Percentiles rank a stretch among this genome's conserved stretches.
Conservation (phyloP, 352 stramenopile species). For the Phytopythium kandeliae region DNA sequence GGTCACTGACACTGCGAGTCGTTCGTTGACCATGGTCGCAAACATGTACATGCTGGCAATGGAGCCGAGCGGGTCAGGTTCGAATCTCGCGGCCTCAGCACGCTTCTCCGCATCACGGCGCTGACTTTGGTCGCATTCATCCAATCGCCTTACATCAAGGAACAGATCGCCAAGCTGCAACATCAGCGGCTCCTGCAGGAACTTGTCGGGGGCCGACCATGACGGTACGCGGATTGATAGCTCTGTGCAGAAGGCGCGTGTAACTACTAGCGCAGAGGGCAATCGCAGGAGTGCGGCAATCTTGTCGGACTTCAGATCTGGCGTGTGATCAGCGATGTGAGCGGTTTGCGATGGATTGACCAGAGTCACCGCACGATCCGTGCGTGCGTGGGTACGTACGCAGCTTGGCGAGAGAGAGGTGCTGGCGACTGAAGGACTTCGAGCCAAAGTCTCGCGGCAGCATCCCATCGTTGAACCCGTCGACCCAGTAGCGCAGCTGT, state of each 20-base stretch:
- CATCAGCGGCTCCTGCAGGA: constrained; percentile 43
- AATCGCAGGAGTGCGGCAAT: constrained; percentile 38
- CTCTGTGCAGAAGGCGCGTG: constrained; percentile 42
- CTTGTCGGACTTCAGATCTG: constrained; percentile 66
- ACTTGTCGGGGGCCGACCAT: constrained; percentile 44
- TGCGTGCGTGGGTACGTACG: constrained; percentile 18
- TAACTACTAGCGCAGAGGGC: constrained; percentile 43
- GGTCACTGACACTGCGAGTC: constrained; percentile 38
- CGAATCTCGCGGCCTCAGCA: constrained; percentile 27
- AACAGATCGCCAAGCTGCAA: constrained; percentile 43
- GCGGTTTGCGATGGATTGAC: neutral
- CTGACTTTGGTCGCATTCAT: constrained; percentile 45
- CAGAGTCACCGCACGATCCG: neutral
- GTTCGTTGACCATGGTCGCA: constrained; percentile 43
- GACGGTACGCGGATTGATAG: constrained; percentile 53
- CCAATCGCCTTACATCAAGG: constrained; percentile 37
- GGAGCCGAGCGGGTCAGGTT: constrained; percentile 53
- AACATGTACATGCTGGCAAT: constrained; percentile 59
- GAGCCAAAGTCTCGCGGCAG: constrained; percentile 48
- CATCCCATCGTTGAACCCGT: constrained; percentile 52
- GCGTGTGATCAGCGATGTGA: neutral
- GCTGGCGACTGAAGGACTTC: constrained; percentile 39
- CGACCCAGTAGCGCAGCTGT: constrained; percentile 62
- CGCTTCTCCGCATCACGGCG: constrained; percentile 23
- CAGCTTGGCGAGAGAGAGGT: constrained; percentile 44